Percentiles rank a stretch among this genome's conserved stretches.
phyloP scores from a whole-genome alignment of 2,329 filamentous ascomycete species.

The Penicillium janthinellum region DNA sequence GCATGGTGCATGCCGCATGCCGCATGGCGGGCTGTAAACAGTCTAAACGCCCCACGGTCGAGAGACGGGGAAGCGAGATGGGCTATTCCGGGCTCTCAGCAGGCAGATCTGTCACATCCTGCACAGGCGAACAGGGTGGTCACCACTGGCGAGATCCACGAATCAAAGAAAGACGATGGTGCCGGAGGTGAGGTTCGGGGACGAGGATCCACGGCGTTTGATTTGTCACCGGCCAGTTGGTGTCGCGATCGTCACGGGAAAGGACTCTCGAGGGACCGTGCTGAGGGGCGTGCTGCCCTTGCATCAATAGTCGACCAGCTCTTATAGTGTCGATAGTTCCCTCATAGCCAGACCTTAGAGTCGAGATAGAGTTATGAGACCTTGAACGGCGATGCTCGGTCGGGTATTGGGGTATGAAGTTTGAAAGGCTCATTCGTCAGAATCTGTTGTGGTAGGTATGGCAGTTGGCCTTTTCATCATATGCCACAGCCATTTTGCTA shows the following conservation, averaged over 20 bases:
- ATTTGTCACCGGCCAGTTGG: conserved; percentile 40
- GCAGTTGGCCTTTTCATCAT: background rate
- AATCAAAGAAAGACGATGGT: conserved; percentile 32
- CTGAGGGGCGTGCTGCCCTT: conserved; percentile 28
- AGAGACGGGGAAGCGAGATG: conserved; percentile 25
- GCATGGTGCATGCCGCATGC: background rate
- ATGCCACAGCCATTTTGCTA: background rate
- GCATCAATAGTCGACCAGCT: conserved; percentile 35
- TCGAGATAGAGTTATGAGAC: too few species aligned
- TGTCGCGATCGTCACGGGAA: conserved; percentile 36
- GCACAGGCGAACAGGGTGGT: conserved; percentile 26
- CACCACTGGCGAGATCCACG: conserved; percentile 27
- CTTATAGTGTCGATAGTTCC: background rate
- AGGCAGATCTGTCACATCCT: conserved; percentile 38
- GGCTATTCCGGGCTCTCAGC: conserved; percentile 3
- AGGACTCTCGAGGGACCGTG: conserved; percentile 11
- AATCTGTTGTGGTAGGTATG: background rate
- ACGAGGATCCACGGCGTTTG: conserved; percentile 30
- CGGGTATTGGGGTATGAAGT: background rate
- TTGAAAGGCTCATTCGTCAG: background rate
- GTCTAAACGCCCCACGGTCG: conserved; percentile 18
- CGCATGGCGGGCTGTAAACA: conserved; percentile 6
- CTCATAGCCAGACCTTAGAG: background rate
- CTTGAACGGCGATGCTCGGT: background rate
- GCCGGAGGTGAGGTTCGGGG: conserved; percentile 22